Conservation (phyloP, 2,329 filamentous ascomycete genomes). For the Pseudogymnoascus sp. region DNA sequence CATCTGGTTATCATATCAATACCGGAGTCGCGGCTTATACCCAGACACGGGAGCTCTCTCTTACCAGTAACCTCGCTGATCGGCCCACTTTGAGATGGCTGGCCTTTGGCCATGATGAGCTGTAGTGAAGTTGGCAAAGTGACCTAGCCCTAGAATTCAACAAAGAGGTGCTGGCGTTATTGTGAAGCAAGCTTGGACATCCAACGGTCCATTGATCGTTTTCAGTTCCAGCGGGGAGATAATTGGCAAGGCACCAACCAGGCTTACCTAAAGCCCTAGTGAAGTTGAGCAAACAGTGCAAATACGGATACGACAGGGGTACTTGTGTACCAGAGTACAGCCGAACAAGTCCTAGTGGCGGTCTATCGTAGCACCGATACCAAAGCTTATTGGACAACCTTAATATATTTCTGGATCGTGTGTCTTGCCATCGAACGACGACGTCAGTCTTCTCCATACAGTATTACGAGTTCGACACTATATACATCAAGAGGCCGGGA, state of each 20-base stretch:
- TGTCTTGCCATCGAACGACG: conserved; percentile 3
- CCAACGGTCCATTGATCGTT: neutral
- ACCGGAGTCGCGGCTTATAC: neutral
- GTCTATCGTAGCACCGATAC: neutral
- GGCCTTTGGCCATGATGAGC: conserved; percentile 2
- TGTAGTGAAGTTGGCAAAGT: neutral
- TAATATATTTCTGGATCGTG: conserved; percentile 5
- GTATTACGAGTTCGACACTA: neutral
- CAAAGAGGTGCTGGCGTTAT: neutral
- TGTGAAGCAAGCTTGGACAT: neutral
- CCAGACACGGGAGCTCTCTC: neutral
- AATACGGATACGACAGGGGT: conserved; percentile 2
- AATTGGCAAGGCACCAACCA: conserved; percentile 4
- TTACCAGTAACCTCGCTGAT: conserved; percentile 5
- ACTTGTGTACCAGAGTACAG: neutral
- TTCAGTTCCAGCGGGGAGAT: neutral
- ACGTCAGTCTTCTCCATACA: conserved; percentile 6
- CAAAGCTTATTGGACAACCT: conserved; percentile 7
- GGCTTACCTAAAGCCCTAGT: conserved; percentile 7
- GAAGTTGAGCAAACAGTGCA: conserved; percentile 1
- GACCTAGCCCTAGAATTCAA: neutral
- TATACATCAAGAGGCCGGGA: neutral
- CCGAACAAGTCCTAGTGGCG: neutral
- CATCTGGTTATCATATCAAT: conserved; percentile 39
- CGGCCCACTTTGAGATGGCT: neutral